Conservation (phyloP, 805 yeast species). For the Saccharomycopsis microspora region DNA sequence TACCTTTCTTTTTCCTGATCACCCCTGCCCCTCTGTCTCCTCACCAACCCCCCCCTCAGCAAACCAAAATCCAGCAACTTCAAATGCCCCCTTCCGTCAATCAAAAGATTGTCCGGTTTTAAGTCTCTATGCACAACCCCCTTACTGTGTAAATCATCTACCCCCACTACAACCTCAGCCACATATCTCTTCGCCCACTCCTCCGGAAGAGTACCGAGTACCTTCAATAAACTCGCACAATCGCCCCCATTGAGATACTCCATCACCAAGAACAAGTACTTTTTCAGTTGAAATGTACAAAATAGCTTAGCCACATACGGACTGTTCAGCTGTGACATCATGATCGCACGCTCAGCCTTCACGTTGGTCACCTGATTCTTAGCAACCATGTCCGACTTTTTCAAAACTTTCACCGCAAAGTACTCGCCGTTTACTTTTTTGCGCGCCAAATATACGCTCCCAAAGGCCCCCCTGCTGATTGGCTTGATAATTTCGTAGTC, state of each 20-base stretch:
- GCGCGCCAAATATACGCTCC: slow-evolving; percentile 81
- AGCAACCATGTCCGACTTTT: slow-evolving; percentile 91
- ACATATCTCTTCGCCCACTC: slow-evolving; percentile 79
- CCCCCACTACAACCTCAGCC: slow-evolving; percentile 86
- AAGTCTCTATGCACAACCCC: slow-evolving; percentile 93
- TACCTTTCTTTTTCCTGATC: no score
- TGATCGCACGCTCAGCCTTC: slow-evolving; percentile 89
- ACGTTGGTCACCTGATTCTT: slow-evolving; percentile 95
- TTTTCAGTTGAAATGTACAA: slow-evolving; percentile 80
- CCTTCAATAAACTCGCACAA: slow-evolving; percentile 73
- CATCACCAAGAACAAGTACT: slow-evolving; percentile 86
- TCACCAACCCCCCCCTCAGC: slow-evolving; percentile 77
- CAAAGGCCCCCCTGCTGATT: slow-evolving; percentile 95
- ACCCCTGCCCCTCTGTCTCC: slow-evolving; percentile 30
- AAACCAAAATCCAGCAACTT: slow-evolving; percentile 94
- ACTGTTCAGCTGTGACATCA: slow-evolving; percentile 92
- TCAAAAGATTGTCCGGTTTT: slow-evolving; percentile 87
- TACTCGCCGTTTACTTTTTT: slow-evolving; percentile 85
- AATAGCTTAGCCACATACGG: slow-evolving; percentile 87
- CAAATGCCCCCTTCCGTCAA: slow-evolving; percentile 79
- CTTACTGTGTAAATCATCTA: slow-evolving; percentile 74
- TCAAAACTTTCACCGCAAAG: slow-evolving; percentile 86
- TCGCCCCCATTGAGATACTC: slow-evolving; percentile 96
- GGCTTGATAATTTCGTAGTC: slow-evolving; percentile 91
- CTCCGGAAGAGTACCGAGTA: slow-evolving; percentile 74